These are phyloP conservation scores for Gastrolobium bilobum DNA, from an alignment of 306 rosid genomes.

Conservation along the genomic window DNA sequence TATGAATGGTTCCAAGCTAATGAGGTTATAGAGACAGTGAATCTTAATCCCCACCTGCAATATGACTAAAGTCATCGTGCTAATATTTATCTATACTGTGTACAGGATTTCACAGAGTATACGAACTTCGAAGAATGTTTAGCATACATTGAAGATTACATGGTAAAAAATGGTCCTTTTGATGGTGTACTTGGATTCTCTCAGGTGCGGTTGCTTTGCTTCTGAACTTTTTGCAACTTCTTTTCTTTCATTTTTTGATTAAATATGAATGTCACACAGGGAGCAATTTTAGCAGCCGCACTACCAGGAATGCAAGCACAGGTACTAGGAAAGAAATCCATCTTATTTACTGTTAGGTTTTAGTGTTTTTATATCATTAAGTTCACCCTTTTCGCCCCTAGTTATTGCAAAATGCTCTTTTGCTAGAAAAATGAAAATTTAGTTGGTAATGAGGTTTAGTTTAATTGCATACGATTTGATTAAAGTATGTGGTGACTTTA, in stretches of 20 bases:
- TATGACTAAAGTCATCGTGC: background rate
- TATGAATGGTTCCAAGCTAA: slow-evolving; percentile 70
- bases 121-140: slow-evolving; percentile 58
- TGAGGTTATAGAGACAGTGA: slow-evolving; percentile 44
- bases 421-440: slow-evolving; percentile 6
- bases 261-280: slow-evolving; percentile 43
- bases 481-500: slow-evolving; percentile 24
- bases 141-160: slow-evolving; percentile 60
- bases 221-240: background rate
- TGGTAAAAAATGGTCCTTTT: slow-evolving; percentile 66
- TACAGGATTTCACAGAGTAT: slow-evolving; percentile 49
- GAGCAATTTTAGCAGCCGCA: slow-evolving; percentile 59
- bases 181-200: slow-evolving; percentile 69
- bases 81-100: background rate
- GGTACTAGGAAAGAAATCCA: slow-evolving; percentile 42
- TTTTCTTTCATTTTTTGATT: background rate
- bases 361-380: background rate
- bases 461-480: background rate
- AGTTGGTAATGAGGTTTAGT: background rate
- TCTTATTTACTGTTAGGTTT: background rate
- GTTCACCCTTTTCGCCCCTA: background rate
- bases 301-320: slow-evolving; percentile 63
- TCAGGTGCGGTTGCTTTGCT: slow-evolving; percentile 40
- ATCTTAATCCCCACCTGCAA: background rate
- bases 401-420: background rate